A percentile compares a stretch with the other conserved stretches of the same genome.
These are phyloP conservation scores for Acanthochlamys bracteata DNA, from an alignment of 106 monocot genomes.

Conservation along the genomic window DNA sequence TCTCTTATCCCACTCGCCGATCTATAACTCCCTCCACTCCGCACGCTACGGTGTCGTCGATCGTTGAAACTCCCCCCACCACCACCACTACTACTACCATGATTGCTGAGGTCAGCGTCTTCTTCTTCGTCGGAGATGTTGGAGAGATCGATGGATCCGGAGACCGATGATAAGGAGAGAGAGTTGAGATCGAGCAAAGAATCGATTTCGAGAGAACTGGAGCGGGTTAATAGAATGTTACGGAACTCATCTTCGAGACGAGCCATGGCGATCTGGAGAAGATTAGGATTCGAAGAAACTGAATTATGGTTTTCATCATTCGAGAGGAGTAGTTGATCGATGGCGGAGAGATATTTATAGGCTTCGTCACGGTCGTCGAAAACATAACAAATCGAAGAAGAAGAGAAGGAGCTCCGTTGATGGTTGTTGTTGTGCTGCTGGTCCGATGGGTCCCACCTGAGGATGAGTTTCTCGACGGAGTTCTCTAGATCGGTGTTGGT, in stretches of 20 bases:
- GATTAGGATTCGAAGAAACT: constrained; percentile 3
- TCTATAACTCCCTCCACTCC: constrained; percentile 18
- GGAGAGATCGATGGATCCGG: not conserved
- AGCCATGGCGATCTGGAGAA: constrained; percentile 73
- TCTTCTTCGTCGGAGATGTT: constrained; percentile 5
- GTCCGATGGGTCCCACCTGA: constrained; percentile 23
- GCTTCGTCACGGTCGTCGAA: constrained; percentile 26
- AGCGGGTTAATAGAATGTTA: constrained; percentile 50
- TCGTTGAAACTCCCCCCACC: not conserved
- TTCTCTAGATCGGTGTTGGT: not conserved
- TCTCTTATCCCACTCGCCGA: constrained; percentile 56
- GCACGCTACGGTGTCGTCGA: not conserved
- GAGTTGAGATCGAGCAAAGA: constrained; percentile 50
- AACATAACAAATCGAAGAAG: constrained; percentile 18
- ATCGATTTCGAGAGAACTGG: constrained; percentile 56
- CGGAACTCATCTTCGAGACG: constrained; percentile 96
- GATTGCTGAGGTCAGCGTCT: not conserved
- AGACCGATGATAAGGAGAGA: constrained; percentile 29
- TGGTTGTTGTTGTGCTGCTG: constrained; percentile 4
- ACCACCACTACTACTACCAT: not conserved
- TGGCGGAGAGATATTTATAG: constrained; percentile 36
- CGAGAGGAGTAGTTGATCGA: constrained; percentile 39
- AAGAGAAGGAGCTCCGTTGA: not conserved
- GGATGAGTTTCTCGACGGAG: constrained; percentile 24
- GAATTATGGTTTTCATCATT: constrained; percentile 17